Evolutionary conservation across 75 land plant genomes (phyloP).

Genomic region (Chamaecyparis obtusa): DNA sequence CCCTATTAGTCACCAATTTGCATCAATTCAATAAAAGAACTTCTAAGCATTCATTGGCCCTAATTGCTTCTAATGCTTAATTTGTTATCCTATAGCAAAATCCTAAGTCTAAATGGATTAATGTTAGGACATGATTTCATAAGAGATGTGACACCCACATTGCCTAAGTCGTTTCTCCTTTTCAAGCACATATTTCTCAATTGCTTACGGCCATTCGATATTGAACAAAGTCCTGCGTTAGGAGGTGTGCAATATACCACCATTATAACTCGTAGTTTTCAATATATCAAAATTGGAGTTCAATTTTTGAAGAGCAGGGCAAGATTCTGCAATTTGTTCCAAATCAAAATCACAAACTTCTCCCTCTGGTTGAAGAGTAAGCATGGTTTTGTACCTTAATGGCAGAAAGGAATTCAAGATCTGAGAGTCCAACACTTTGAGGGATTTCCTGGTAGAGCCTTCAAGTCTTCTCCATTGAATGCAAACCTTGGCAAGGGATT

Average conservation of each 20-base stretch:
- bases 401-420: constrained; percentile 15
- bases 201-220: constrained; percentile 10
- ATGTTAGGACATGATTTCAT: constrained; percentile 12
- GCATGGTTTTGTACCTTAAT: constrained; percentile 15
- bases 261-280: background rate
- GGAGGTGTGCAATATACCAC: background rate
- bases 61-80: constrained; percentile 16
- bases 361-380: background rate
- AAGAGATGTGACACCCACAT: constrained; percentile 17
- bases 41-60: constrained; percentile 10
- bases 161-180: constrained; percentile 20
- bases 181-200: constrained; percentile 10
- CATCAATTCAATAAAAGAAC: constrained; percentile 15
- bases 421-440: constrained; percentile 15
- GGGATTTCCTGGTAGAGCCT: constrained; percentile 6
- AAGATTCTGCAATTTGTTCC: constrained; percentile 15
- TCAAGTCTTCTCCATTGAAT: constrained; percentile 25
- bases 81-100: constrained; percentile 17
- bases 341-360: constrained; percentile 20
- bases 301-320: constrained; percentile 17
- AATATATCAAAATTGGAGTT: constrained; percentile 7
- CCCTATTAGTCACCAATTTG: constrained; percentile 8
- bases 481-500: constrained; percentile 20
- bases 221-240: constrained; percentile 14
- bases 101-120: constrained; percentile 14